Conservation (phyloP, 2,329 filamentous ascomycete species). For the Magnaporthiopsis rhizophila region DNA sequence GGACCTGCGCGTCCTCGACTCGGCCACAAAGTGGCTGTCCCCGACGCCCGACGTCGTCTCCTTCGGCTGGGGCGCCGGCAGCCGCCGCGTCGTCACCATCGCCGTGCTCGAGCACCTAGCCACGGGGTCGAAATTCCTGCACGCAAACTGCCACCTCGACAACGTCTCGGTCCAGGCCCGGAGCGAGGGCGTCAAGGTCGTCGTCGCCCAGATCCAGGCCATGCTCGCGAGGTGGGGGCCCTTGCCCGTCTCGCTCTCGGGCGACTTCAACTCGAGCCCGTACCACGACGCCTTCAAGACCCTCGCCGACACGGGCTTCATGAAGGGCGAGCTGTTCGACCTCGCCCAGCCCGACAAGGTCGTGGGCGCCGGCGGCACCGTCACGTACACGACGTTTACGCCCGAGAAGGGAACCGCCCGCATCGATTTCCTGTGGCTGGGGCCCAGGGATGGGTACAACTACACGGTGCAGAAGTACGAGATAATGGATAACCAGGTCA, state of each 20-base stretch:
- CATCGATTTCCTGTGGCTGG: slow-evolving; percentile 11
- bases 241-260: slow-evolving; percentile 7
- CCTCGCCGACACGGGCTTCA: slow-evolving; percentile 3
- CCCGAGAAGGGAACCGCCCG: not conserved
- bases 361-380: not conserved
- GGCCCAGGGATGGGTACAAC: slow-evolving; percentile 7
- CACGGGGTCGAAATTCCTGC: slow-evolving; percentile 30
- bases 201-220: slow-evolving; percentile 26
- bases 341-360: not conserved
- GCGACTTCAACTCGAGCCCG: slow-evolving; percentile 9
- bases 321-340: slow-evolving; percentile 7
- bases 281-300: slow-evolving; percentile 6
- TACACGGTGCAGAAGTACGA: slow-evolving; percentile 5
- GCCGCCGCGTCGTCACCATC: slow-evolving; percentile 38
- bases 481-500: slow-evolving; percentile 5
- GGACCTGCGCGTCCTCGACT: slow-evolving; percentile 42
- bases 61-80: slow-evolving; percentile 47
- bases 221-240: slow-evolving; percentile 9
- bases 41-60: slow-evolving; percentile 48
- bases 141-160: slow-evolving; percentile 47
- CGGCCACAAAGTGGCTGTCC: slow-evolving; percentile 54
- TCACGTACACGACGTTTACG: slow-evolving; percentile 1
- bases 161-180: slow-evolving; percentile 34
- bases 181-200: slow-evolving; percentile 36
- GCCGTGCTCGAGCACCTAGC: slow-evolving; percentile 34